phyloP scores from a whole-genome alignment of 257 asterid genomes.

The Verbascum thapsus region DNA sequence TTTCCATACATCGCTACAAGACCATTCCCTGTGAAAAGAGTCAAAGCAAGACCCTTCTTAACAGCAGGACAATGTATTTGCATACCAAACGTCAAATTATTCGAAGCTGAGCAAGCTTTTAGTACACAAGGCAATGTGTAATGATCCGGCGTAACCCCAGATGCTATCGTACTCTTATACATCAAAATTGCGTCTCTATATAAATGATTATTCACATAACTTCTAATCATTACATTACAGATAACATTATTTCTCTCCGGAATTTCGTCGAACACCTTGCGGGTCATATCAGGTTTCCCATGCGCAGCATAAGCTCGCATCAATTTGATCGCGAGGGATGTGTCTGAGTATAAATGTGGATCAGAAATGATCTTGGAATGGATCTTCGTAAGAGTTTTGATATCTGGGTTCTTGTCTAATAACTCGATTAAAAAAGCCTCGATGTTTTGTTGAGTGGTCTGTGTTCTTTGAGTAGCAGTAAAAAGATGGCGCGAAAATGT shows the following conservation, averaged over 20 bases:
- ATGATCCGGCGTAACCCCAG: slow-evolving; percentile 59
- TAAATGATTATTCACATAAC: slow-evolving; percentile 68
- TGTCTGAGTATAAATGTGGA: slow-evolving; percentile 47
- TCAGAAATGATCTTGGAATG: slow-evolving; percentile 57
- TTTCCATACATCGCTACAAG: slow-evolving; percentile 87
- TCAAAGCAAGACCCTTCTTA: slow-evolving; percentile 61
- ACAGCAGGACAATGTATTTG: slow-evolving; percentile 66
- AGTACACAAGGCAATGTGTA: slow-evolving; percentile 82
- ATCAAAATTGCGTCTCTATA: slow-evolving; percentile 54
- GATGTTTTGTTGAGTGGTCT: neutral
- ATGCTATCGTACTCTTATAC: slow-evolving; percentile 51
- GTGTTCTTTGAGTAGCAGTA: slow-evolving; percentile 26
- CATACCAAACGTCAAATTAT: slow-evolving; percentile 49
- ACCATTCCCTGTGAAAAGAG: slow-evolving; percentile 74
- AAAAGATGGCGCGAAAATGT: slow-evolving; percentile 45
- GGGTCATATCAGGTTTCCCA: slow-evolving; percentile 49
- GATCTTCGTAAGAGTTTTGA: slow-evolving; percentile 48
- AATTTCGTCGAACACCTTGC: slow-evolving; percentile 71
- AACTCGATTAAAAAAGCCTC: slow-evolving; percentile 33
- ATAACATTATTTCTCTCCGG: slow-evolving; percentile 59
- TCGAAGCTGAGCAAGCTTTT: slow-evolving; percentile 73
- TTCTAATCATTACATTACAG: slow-evolving; percentile 76
- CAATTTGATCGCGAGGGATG: slow-evolving; percentile 61
- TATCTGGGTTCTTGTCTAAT: slow-evolving; percentile 56
- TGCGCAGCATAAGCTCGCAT: slow-evolving; percentile 77